A percentile compares a stretch with the other conserved stretches of the same genome.
These are phyloP conservation scores for Arxiozyma slooffiae DNA, from an alignment of 1,139 yeast species.

Conservation along the genomic window DNA sequence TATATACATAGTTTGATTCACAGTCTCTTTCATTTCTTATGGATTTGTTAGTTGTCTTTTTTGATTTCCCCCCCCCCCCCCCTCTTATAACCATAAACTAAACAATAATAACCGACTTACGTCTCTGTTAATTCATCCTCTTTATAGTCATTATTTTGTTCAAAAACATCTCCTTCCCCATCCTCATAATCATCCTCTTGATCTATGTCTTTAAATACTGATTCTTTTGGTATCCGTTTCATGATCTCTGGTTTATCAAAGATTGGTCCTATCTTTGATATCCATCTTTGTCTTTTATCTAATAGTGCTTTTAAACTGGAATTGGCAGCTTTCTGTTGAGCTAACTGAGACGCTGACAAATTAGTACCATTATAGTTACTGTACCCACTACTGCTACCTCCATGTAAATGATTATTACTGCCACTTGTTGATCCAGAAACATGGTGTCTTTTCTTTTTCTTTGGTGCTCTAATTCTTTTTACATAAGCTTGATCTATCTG, in stretches of 20 bases:
- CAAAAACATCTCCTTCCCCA: conserved; percentile 19
- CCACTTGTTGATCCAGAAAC: conserved; percentile 3
- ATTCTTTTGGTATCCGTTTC: conserved; percentile 62
- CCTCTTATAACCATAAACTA: no score
- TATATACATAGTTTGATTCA: no score
- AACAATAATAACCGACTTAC: no score
- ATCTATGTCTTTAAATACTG: conserved; percentile 50
- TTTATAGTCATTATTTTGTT: conserved; percentile 9
- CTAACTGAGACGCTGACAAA: conserved; percentile 32
- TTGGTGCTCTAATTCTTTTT: conserved; percentile 74
- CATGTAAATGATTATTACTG: not conserved
- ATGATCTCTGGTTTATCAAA: conserved; percentile 60
- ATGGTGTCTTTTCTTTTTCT: conserved; percentile 60
- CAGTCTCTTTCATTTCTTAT: not conserved
- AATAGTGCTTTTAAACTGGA: conserved; percentile 68
- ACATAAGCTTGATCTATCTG: conserved; percentile 93
- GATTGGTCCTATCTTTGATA: conserved; percentile 75
- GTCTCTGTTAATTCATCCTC: conserved; percentile 16
- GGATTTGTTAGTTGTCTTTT: not conserved
- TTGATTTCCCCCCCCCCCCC: not conserved
- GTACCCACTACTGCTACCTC: conserved; percentile 17
- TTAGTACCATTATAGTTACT: conserved; percentile 10
- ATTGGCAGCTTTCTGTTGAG: conserved; percentile 49
- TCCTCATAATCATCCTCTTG: conserved; percentile 38
- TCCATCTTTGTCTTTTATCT: conserved; percentile 86